Base-by-base conservation (phyloP, 1,284 basidiomycete genomes). In the Cutaneotrichosporon curvatum region DNA sequence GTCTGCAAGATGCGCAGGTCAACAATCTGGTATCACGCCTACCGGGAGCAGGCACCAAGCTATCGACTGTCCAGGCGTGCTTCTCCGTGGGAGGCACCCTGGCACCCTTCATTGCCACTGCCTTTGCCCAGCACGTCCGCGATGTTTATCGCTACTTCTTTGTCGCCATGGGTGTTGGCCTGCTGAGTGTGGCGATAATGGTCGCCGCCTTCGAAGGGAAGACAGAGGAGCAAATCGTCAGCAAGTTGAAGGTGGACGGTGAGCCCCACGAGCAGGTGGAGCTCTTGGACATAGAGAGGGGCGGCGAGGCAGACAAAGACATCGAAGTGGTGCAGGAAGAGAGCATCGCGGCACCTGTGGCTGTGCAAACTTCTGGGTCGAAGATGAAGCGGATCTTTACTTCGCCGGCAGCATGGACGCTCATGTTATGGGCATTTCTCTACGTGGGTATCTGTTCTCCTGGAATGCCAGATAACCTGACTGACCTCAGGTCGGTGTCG, bases 51-150 rank as follows among this genome's bases (percentile, higher is more conserved):
- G 30, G 33, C 19, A 44, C 40, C 35, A 56, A 50, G 41, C 54
- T 58, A 55, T 32, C 41, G n/a, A 30, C 54, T 25, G 51, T 56
- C 15, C 57, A 58, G 40, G 54, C 57, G 3, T 46, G 38, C 16
- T 58, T 51, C 22, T 80, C 81, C 4, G 63, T 74, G 8, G 83
- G 82, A 2, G 82, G 81, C 4, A 63, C 83, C 4, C 65, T 71
- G 8, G 71, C 81, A 4, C 83, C 83, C 2, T 73, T 85, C 10
- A 73, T 79, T 1, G 74, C 82, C 0, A 85, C 82, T 0, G 79
- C 81, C 37, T 84, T 84, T 51, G 68, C 50, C 15, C 32, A 43
- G 28, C 47, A 57, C 45, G 46, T 53, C 32, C 6, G 32, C 4
- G 15, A 30, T 11, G 32, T 42, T 20, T 51, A 49, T 39, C 34